Evolutionary conservation across 2,329 filamentous ascomycete genomes (phyloP).

Genomic region (Ceratocystis eucalypticola): DNA sequence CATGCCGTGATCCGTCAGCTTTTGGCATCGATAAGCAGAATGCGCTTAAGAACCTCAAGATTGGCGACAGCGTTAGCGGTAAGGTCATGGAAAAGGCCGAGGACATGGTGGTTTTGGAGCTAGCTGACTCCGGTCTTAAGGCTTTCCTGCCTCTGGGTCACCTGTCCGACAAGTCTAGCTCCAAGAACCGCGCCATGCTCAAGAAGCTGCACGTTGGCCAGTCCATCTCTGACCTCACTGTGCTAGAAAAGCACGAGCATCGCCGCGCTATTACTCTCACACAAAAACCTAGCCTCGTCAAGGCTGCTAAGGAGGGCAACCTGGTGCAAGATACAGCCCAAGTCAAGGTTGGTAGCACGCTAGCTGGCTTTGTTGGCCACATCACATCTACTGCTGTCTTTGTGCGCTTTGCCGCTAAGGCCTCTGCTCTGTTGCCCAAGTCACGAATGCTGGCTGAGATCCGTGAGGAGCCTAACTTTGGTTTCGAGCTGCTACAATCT

Average conservation of each 20-base stretch:
- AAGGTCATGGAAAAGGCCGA: constrained; percentile 70
- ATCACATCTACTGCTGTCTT: constrained; percentile 72
- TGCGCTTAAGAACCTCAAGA: constrained; percentile 57
- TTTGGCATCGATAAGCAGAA: constrained; percentile 64
- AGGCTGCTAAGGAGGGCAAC: constrained; percentile 56
- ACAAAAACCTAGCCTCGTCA: constrained; percentile 70
- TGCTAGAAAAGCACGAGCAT: constrained; percentile 72
- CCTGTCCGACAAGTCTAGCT: constrained; percentile 67
- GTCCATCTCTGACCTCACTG: constrained; percentile 63
- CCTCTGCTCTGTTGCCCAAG: constrained; percentile 70
- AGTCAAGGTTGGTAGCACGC: constrained; percentile 51
- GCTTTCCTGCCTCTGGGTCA: constrained; percentile 66
- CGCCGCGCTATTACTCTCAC: constrained; percentile 64
- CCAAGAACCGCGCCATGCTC: constrained; percentile 62
- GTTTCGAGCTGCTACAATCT: constrained; percentile 62
- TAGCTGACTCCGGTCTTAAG: constrained; percentile 60
- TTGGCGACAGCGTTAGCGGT: constrained; percentile 63
- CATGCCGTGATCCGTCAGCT: constrained; percentile 76
- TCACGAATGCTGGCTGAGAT: constrained; percentile 60
- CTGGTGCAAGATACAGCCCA: constrained; percentile 62
- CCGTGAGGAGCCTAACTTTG: constrained; percentile 57
- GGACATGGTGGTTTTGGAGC: constrained; percentile 62
- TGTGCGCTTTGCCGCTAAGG: constrained; percentile 67
- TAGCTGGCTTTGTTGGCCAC: constrained; percentile 73
- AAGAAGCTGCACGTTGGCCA: constrained; percentile 78